Evolutionary conservation across 805 yeast species (phyloP), one percentile per base, ranked within the genome.

Genomic region (Ogataea siamensis): DNA sequence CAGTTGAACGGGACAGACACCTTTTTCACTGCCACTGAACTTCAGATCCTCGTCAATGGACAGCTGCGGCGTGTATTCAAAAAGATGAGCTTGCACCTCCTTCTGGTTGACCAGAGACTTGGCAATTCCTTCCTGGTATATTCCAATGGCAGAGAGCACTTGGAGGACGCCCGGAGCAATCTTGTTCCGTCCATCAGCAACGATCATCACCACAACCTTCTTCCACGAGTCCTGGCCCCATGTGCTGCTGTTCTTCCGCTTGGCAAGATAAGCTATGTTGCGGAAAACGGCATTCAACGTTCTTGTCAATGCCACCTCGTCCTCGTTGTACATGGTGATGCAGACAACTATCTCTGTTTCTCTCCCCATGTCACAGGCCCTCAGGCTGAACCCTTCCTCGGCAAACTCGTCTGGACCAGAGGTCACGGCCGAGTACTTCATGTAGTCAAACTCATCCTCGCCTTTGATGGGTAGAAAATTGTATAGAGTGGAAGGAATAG

Each of bases 161-260:
- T 91, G 96, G 30, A 93, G 65, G 2, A 89, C 91, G 12, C 95
- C 84, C 16, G 85, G 85, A 51, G 79, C 73, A 32, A 93, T 82
- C 55, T 91, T 91, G 42, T 83, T 78, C 64, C 99, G 80, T 53
- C 99, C 99, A 66, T 93, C 99, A 32, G 96, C 79, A 15, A 93
- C 85, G 51, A 93, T 82, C 39, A 86, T 70, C 10, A 93, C 96
- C 37, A 91, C 96, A 14, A 93, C 82, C 63, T 91, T 93, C 57
- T 93, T 88, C 99, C 99, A 93, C 17, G 95, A 84, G 43, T 89
- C 94, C 49, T 81, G 80, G 4, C 99, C 98, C 99, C 99, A 93
- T 12, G 85, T 83, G 34, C 83, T 70, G 26, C 95, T 84, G 58
- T 80, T 83, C 38, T 74, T 72, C 60, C 99, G 78, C 11, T 83